Evolutionary conservation across 2,329 filamentous ascomycete species (phyloP), one percentile per base, ranked within the genome.

Genomic region (Fusarium pseudoanthophilum): DNA sequence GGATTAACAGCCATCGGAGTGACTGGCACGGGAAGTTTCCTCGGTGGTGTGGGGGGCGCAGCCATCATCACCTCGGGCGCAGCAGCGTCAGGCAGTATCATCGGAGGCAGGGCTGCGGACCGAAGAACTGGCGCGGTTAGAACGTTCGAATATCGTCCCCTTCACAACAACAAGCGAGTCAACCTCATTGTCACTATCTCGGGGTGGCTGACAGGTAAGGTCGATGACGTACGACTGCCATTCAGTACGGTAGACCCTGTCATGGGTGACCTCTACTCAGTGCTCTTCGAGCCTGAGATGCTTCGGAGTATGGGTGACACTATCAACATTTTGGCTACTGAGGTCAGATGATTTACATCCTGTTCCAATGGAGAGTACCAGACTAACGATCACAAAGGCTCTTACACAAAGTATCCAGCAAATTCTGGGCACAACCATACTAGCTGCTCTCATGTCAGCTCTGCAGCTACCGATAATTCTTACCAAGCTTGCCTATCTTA

Each of bases 201-300:
- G 1, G 96, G 96, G 7, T 99, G 96, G 96, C 97, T 99, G 93
- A 98, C 94, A 45, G 96, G 97, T 78, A 98, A 97, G 80, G 92
- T 97, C 60, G 96, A 99, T 83, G 96, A 99, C 81, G 95, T 99
- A 56, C 93, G 96, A 68, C 84, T 99, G 78, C 96, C 96, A 13
- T 99, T 93, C 83, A 98, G 95, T 84, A 99, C 97, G 0, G 92
- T 99, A 11, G 95, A 99, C 81, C 94, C 97, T 2, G 90, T 98
- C 72, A 99, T 99, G 96, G 96, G 96, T 18, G 96, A 99, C 80
- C 91, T 99, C 21, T 99, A 99, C 84, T 98, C 95, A 2, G 92
- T 99, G 16, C 86, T 97, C 66, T 99, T 96, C 95, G 96, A 99
- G 82, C 97, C 96, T 7, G 96, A 99, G 80, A 97, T 99, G 95